Evolutionary conservation across 176 grass and related monocot genomes (phyloP).

Genomic region (Eragrostis curvula): DNA sequence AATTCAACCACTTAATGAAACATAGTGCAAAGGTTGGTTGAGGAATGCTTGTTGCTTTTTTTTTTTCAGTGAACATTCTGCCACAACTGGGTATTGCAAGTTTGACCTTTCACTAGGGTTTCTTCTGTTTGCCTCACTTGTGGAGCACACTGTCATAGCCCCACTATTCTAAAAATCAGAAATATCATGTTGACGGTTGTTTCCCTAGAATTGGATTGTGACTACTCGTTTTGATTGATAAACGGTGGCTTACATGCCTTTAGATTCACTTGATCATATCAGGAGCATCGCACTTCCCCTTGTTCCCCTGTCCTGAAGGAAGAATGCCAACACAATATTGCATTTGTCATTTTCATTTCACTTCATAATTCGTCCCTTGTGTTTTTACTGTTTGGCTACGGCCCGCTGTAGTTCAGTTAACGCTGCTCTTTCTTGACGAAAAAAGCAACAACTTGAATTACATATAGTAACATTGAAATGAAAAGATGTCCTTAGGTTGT

Average conservation of each 20-base stretch:
- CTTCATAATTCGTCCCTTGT: slow-evolving; percentile 12
- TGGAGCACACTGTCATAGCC: background rate
- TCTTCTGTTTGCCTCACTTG: background rate
- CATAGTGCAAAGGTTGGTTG: background rate
- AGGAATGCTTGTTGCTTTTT: background rate
- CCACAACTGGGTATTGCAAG: background rate
- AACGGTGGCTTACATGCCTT: background rate
- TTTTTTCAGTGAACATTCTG: background rate
- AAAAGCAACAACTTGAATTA: background rate
- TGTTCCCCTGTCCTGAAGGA: background rate
- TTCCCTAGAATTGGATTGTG: background rate
- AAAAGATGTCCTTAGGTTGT: slow-evolving; percentile 1
- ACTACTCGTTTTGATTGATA: background rate
- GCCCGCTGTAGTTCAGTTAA: background rate
- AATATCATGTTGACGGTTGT: background rate
- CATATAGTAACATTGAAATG: background rate
- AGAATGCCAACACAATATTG: background rate
- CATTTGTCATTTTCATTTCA: background rate
- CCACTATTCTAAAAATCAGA: background rate
- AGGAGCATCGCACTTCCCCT: background rate
- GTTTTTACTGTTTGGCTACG: background rate
- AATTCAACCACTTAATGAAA: background rate
- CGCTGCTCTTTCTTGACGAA: background rate
- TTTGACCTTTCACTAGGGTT: background rate
- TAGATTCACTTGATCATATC: background rate